Conservation (phyloP, 2,329 filamentous ascomycete species). For the Tolypocladium cylindrosporum region DNA sequence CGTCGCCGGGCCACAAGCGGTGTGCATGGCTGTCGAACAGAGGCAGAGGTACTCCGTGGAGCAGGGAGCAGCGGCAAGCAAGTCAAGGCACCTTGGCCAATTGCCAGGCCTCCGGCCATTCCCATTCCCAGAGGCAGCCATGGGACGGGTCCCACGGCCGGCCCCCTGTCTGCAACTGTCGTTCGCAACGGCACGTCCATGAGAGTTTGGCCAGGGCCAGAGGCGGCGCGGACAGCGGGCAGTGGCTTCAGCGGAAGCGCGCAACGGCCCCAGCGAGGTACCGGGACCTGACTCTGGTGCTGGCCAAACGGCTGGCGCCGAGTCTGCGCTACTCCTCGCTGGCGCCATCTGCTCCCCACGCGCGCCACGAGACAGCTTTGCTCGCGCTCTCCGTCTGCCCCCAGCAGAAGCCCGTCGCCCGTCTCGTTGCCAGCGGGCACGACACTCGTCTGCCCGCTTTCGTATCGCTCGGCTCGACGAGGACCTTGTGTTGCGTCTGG, state of each 20-base stretch:
- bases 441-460: neutral
- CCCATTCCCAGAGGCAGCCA: neutral
- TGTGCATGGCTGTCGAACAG: constrained; percentile 13
- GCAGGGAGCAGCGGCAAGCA: neutral
- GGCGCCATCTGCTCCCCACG: neutral
- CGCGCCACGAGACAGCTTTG: neutral
- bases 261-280: neutral
- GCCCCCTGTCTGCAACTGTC: neutral
- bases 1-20: constrained; percentile 23
- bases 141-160: neutral
- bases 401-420: neutral
- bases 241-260: neutral
- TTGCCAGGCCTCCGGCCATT: neutral
- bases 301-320: neutral
- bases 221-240: neutral
- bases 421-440: neutral
- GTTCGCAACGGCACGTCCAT: neutral
- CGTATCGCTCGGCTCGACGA: neutral
- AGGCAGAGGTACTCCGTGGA: neutral
- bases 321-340: neutral
- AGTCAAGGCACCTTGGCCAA: neutral
- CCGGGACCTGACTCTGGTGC: neutral
- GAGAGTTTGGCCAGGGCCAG: neutral
- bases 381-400: neutral
- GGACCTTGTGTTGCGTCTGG: neutral